A percentile compares a stretch with the other conserved stretches of the same genome.
phyloP scores from a whole-genome alignment of 2,329 filamentous ascomycete genomes.

The Arthrobotrys pseudoclavata region DNA sequence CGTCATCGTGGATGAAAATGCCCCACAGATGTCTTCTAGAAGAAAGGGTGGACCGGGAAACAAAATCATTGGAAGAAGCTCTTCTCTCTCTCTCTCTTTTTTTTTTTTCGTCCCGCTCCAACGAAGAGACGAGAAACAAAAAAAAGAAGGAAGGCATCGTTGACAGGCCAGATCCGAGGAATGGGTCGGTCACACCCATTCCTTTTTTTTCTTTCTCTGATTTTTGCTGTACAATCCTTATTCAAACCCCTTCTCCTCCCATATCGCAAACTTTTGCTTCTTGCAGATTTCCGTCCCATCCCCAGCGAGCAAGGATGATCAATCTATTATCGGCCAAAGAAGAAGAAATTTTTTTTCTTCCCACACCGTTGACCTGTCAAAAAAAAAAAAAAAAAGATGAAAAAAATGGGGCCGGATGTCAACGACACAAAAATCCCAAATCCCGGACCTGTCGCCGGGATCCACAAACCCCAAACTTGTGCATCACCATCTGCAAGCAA shows the following conservation, averaged over 20 bases:
- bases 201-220: neutral
- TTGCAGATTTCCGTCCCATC: slow-evolving; percentile 35
- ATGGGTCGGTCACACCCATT: slow-evolving; percentile 38
- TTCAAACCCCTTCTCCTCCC: neutral
- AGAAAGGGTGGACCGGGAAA: slow-evolving; percentile 39
- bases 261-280: slow-evolving; percentile 56
- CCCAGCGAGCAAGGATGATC: slow-evolving; percentile 12
- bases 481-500: slow-evolving; percentile 18
- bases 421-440: slow-evolving; percentile 9
- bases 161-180: slow-evolving; percentile 40
- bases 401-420: slow-evolving; percentile 53
- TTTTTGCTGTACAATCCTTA: slow-evolving; percentile 21
- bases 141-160: neutral
- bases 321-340: slow-evolving; percentile 21
- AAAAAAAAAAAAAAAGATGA: slow-evolving; percentile 36
- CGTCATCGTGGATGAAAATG: slow-evolving; percentile 28
- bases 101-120: slow-evolving; percentile 12
- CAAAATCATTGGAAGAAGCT: slow-evolving; percentile 35
- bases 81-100: neutral
- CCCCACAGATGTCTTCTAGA: slow-evolving; percentile 51
- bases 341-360: slow-evolving; percentile 40
- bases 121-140: neutral
- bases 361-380: slow-evolving; percentile 57
- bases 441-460: slow-evolving; percentile 26
- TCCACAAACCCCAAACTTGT: slow-evolving; percentile 13